Evolutionary conservation across 257 asterid species (phyloP), one percentile per base, ranked within the genome.

Genomic region (Fraxinus anomala): DNA sequence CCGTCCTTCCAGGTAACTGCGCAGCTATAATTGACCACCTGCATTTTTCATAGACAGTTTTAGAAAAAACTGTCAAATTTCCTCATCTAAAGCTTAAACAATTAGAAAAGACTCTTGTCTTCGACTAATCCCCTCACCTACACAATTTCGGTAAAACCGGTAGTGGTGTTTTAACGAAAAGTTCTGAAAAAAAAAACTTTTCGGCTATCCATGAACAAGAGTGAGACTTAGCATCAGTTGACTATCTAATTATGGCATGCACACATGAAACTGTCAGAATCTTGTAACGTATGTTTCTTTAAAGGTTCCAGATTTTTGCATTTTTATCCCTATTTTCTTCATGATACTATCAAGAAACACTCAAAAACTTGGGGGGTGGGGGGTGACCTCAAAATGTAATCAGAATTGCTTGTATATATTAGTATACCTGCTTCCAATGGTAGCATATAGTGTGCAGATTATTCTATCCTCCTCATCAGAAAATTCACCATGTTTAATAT

Each of bases 21-120:
- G 78, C 70, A 10, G 72, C 78, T 61, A 75, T 75, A 4, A 75
- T 31, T 21, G 78, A 75, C 78, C 78, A 75, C 54, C 78, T 75
- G 78, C 49, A 75, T 9, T 40, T 40, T 2, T 11, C 49, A 0
- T 1, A 40, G 10, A 11, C 14, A 40, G 47, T 40, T 10, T 10
- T 1, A 9, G 14, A 40, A 9, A 3, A 40, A 40, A 40, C 47
- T 14, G 10, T 40, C 1, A 40, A 40, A 40, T 40, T 10, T 40
- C 49, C 3, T 11, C 1, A 1, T 40, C 49, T 40, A 40, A 40
- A 2, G 3, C 47, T 40, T 40, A 40, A 10, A 11, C 4, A 40
- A 40, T 16, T 40, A 2, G 0, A 40, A 16, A 12, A 31, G 49
- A 16, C 16, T 2, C 49, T 40, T 40, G 47, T 40, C 47, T 40